These are phyloP conservation scores for Lachnellula occidentalis DNA, from an alignment of 2,329 filamentous ascomycete genomes.

Conservation along the genomic window DNA sequence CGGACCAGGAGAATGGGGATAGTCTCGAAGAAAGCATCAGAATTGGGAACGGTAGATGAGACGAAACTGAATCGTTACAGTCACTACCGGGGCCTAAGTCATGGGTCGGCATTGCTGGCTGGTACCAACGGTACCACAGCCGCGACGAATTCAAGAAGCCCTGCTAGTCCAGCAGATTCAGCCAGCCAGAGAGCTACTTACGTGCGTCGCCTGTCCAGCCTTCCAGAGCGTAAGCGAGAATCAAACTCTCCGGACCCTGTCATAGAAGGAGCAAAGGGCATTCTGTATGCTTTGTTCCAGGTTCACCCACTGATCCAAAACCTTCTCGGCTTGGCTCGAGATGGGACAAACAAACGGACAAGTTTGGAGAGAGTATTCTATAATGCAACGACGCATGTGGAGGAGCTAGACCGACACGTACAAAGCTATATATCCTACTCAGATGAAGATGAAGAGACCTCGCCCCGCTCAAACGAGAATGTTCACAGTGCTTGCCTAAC, in stretches of 20 bases:
- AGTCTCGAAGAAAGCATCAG: constrained; percentile 53
- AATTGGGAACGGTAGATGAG: constrained; percentile 59
- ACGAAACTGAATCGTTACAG: constrained; percentile 58
- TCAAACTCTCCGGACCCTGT: constrained; percentile 56
- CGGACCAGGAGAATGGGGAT: constrained; percentile 60
- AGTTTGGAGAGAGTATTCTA: constrained; percentile 64
- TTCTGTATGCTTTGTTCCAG: constrained; percentile 62
- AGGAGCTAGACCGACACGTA: constrained; percentile 60
- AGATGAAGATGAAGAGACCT: constrained; percentile 43
- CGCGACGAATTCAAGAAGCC: constrained; percentile 36
- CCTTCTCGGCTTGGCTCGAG: constrained; percentile 55
- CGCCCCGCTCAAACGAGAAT: constrained; percentile 54
- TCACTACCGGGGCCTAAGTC: constrained; percentile 61
- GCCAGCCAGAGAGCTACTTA: constrained; percentile 53
- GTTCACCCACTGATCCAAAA: constrained; percentile 64
- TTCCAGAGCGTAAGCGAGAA: constrained; percentile 57
- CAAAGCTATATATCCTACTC: constrained; percentile 52
- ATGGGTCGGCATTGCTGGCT: constrained; percentile 62
- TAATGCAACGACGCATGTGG: constrained; percentile 61
- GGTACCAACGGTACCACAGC: constrained; percentile 24
- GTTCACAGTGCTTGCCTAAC: constrained; percentile 59
- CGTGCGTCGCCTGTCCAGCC: constrained; percentile 56
- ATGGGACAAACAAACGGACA: constrained; percentile 54
- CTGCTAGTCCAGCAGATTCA: constrained; percentile 55
- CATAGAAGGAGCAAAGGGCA: constrained; percentile 59